phyloP scores from a whole-genome alignment of 2,329 filamentous ascomycete species.

The Corniculantispora saksenae region DNA sequence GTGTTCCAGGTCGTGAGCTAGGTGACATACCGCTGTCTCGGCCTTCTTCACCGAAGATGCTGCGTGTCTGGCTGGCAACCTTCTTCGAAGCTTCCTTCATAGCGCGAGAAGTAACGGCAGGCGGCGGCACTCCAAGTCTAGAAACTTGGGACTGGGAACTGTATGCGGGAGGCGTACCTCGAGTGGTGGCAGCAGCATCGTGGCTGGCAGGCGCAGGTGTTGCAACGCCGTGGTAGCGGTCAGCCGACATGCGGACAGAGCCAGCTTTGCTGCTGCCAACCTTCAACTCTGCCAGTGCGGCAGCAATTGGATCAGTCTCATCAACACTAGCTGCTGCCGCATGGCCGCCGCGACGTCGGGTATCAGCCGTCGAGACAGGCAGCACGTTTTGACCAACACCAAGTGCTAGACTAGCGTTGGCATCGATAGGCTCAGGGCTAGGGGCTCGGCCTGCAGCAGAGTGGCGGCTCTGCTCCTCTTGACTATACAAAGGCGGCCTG shows the following conservation, averaged over 20 bases:
- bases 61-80: conserved; percentile 80
- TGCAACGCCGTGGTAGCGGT: conserved; percentile 89
- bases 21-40: conserved; percentile 37
- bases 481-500: conserved; percentile 42
- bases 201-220: conserved; percentile 67
- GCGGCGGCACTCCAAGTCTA: conserved; percentile 82
- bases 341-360: conserved; percentile 39
- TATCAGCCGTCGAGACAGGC: conserved; percentile 79
- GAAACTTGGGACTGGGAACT: conserved; percentile 66
- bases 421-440: conserved; percentile 86
- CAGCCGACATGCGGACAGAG: conserved; percentile 84
- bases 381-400: conserved; percentile 97
- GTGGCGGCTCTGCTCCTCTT: conserved; percentile 31
- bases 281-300: conserved; percentile 90
- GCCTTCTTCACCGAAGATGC: conserved; percentile 63
- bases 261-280: conserved; percentile 76
- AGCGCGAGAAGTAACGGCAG: conserved; percentile 86
- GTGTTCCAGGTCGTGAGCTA: conserved; percentile 56
- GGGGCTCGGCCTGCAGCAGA: conserved; percentile 42
- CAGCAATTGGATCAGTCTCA: conserved; percentile 83
- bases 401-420: conserved; percentile 86
- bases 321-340: conserved; percentile 47
- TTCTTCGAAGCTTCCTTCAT: conserved; percentile 96
- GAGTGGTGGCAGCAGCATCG: conserved; percentile 55
- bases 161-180: conserved; percentile 85